Percentiles rank a stretch among this genome's conserved stretches.
These are phyloP conservation scores for Tuber calosporum DNA, from an alignment of 495 filamentous ascomycete genomes.

Conservation along the genomic window DNA sequence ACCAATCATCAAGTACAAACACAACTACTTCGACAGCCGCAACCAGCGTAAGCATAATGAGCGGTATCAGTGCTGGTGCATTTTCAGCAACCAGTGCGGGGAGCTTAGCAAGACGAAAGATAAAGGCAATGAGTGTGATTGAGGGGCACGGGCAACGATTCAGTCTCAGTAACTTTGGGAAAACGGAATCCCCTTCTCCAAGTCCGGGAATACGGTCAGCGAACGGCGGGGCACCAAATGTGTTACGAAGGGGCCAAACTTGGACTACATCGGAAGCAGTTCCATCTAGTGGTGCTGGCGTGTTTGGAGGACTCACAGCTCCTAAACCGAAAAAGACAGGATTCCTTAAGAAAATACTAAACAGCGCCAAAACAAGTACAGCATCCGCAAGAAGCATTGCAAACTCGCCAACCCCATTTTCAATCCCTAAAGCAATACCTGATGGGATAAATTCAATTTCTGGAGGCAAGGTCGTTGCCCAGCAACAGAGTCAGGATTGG, in stretches of 20 bases:
- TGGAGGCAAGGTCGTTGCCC: slow-evolving; percentile 44
- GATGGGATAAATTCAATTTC: slow-evolving; percentile 51
- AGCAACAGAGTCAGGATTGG: slow-evolving; percentile 66
- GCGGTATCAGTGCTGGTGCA: slow-evolving; percentile 76
- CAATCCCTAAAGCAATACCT: slow-evolving; percentile 44
- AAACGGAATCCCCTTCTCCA: slow-evolving; percentile 57
- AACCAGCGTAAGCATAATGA: slow-evolving; percentile 85
- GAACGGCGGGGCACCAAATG: neutral
- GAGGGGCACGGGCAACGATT: slow-evolving; percentile 37
- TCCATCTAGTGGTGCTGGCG: slow-evolving; percentile 36
- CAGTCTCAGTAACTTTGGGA: slow-evolving; percentile 38
- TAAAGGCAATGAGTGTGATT: slow-evolving; percentile 51
- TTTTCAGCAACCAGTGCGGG: slow-evolving; percentile 94
- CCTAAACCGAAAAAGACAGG: slow-evolving; percentile 86
- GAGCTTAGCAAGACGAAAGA: slow-evolving; percentile 71
- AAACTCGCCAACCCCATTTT: slow-evolving; percentile 46
- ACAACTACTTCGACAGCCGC: slow-evolving; percentile 63
- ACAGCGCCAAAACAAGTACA: slow-evolving; percentile 87
- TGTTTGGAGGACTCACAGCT: slow-evolving; percentile 72
- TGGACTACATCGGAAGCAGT: slow-evolving; percentile 25
- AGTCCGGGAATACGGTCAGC: slow-evolving; percentile 14
- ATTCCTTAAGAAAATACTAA: slow-evolving; percentile 94
- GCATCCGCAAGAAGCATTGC: slow-evolving; percentile 84
- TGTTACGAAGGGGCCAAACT: slow-evolving; percentile 37
- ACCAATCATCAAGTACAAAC: slow-evolving; percentile 52